Evolutionary conservation across 2,329 filamentous ascomycete genomes (phyloP).

Genomic region (Cytospora chrysosperma): DNA sequence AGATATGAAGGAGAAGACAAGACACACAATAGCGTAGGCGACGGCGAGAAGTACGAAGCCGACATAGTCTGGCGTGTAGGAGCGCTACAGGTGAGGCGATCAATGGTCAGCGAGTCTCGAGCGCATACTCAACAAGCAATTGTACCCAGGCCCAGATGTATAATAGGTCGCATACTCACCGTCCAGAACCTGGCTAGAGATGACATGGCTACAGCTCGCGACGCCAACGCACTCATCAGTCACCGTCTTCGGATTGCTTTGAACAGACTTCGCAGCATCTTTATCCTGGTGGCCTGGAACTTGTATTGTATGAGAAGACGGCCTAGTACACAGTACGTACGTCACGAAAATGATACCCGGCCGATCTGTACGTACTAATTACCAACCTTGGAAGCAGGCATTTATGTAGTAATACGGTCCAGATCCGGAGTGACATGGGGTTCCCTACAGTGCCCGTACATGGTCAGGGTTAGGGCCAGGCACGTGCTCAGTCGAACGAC

Average conservation of each 20-base stretch:
- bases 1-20: constrained; percentile 28
- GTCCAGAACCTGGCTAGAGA: constrained; percentile 47
- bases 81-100: constrained; percentile 52
- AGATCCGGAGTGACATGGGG: no score
- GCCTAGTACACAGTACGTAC: background rate
- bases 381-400: no score
- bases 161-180: constrained; percentile 34
- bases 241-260: constrained; percentile 42
- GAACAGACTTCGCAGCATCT: constrained; percentile 40
- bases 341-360: background rate
- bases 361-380: background rate
- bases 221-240: constrained; percentile 44
- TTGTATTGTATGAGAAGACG: background rate
- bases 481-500: no score
- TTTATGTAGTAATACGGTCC: no score
- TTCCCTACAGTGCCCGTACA: no score
- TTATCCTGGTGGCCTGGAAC: constrained; percentile 1
- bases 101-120: background rate
- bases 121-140: background rate
- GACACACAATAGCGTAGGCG: constrained; percentile 61
- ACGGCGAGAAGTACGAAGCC: constrained; percentile 70
- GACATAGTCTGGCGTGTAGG: constrained; percentile 86
- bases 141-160: no score
- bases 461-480: no score
- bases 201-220: constrained; percentile 29